Conservation (phyloP, 108 stramenopile species). For the Nitzschia sp. region DNA sequence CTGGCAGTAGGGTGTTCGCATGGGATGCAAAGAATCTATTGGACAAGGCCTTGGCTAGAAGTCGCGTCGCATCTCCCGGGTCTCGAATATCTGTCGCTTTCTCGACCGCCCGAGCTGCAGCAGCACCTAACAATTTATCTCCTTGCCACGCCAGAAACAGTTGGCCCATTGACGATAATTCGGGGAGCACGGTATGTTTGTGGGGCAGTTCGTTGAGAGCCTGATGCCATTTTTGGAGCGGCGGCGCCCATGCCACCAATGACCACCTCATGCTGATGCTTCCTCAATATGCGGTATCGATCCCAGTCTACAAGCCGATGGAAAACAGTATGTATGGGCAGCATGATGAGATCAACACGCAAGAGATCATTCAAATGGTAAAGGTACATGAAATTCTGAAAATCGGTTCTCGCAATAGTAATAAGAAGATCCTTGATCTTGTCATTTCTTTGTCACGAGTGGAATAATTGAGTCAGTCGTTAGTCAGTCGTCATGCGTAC, state of each 20-base stretch:
- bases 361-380: too few relatives aligned
- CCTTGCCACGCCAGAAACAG: neutral
- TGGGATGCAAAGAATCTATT: neutral
- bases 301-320: too few relatives aligned
- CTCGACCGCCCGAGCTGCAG: neutral
- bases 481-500: too few relatives aligned
- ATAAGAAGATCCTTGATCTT: too few relatives aligned
- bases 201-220: neutral
- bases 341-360: too few relatives aligned
- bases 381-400: too few relatives aligned
- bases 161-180: neutral
- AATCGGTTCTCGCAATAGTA: too few relatives aligned
- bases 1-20: neutral
- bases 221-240: neutral
- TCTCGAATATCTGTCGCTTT: neutral
- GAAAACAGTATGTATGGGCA: too few relatives aligned
- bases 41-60: neutral
- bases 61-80: neutral
- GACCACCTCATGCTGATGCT: neutral
- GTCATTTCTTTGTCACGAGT: too few relatives aligned
- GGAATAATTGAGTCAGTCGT: too few relatives aligned
- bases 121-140: neutral
- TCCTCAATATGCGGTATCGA: too few relatives aligned
- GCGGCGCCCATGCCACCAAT: neutral
- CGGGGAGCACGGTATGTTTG: neutral